phyloP scores from a whole-genome alignment of 225 moss, liverwort and hornwort species.

The Neckera pumila region DNA sequence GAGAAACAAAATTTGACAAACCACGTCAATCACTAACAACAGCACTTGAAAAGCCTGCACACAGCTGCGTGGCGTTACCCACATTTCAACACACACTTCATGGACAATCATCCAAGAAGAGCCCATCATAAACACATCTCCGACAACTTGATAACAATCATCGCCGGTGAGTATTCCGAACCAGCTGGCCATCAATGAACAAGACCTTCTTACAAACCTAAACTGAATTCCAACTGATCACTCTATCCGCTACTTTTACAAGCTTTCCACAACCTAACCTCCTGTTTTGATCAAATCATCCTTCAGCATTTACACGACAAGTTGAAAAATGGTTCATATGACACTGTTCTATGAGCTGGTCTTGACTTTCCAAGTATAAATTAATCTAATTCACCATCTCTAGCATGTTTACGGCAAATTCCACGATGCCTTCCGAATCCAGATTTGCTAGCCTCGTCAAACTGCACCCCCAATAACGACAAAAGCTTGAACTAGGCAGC shows the following conservation, averaged over 20 bases:
- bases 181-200: neutral
- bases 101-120: neutral
- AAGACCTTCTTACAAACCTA: neutral
- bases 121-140: neutral
- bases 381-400: neutral
- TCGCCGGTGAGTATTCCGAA: neutral
- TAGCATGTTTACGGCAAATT: neutral
- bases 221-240: neutral
- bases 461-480: neutral
- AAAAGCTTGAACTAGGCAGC: neutral
- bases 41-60: neutral
- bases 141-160: neutral
- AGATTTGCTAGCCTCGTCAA: slow-evolving; percentile 1
- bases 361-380: slow-evolving; percentile 7
- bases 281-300: neutral
- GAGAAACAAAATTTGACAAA: neutral
- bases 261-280: neutral
- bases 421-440: neutral
- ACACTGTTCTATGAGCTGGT: neutral
- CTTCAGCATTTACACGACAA: neutral
- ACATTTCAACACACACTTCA: neutral
- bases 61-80: neutral
- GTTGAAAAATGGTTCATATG: neutral
- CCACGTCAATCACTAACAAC: neutral
- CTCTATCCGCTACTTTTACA: slow-evolving; percentile 19